These are phyloP conservation scores for Petunia axillaris DNA, from an alignment of 257 asterid genomes.

Conservation along the genomic window DNA sequence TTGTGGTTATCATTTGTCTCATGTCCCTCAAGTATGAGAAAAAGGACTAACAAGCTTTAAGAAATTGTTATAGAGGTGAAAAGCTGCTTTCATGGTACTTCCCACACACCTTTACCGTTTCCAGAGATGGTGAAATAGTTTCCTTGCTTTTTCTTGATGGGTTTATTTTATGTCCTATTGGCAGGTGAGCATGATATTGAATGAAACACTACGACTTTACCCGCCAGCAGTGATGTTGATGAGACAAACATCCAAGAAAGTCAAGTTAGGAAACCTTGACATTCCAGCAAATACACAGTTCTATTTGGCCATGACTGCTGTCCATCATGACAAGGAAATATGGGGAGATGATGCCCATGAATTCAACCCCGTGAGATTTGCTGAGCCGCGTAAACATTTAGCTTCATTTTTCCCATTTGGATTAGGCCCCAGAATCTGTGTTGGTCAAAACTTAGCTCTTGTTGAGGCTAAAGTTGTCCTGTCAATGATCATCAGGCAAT, in stretches of 20 bases:
- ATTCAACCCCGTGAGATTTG: conserved; percentile 45
- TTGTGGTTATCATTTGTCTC: neutral
- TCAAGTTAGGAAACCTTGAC: conserved; percentile 37
- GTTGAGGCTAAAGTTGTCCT: conserved; percentile 45
- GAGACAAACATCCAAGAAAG: conserved; percentile 31
- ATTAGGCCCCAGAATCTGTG: conserved; percentile 45
- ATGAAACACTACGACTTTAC: conserved; percentile 42
- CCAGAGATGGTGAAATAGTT: neutral
- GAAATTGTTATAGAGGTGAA: neutral
- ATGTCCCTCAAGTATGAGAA: neutral
- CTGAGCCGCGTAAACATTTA: conserved; percentile 33
- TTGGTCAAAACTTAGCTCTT: conserved; percentile 44
- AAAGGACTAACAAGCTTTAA: conserved; percentile 8
- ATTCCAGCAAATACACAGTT: conserved; percentile 41
- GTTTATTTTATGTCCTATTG: neutral
- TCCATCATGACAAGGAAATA: conserved; percentile 38
- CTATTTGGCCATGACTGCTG: conserved; percentile 33
- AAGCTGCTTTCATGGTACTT: conserved; percentile 2
- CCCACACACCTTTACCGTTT: neutral
- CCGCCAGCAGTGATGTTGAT: conserved; percentile 33
- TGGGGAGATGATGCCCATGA: conserved; percentile 51
- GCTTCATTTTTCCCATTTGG: conserved; percentile 45
- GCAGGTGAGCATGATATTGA: conserved; percentile 37
- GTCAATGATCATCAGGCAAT: conserved; percentile 38
- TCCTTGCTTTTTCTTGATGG: conserved; percentile 9